These are phyloP conservation scores for Ballota nigra DNA, from an alignment of 257 asterid species.

Conservation along the genomic window DNA sequence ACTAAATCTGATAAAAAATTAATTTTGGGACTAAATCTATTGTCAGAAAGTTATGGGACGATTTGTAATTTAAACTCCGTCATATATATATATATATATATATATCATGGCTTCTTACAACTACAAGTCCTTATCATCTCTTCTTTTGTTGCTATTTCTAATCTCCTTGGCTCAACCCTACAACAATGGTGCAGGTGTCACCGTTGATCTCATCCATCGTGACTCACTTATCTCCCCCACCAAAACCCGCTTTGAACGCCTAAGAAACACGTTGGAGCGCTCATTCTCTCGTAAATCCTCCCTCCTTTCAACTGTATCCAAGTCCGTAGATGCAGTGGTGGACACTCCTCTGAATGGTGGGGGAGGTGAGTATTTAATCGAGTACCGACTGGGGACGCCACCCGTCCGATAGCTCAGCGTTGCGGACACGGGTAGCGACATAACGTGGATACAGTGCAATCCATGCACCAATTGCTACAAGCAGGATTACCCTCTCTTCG, in stretches of 20 bases:
- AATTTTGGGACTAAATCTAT: too few relatives aligned
- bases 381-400: not conserved
- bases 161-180: too few relatives aligned
- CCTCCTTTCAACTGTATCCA: not conserved
- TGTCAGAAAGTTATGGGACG: too few relatives aligned
- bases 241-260: not conserved
- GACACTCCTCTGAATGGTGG: not conserved
- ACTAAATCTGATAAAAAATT: too few relatives aligned
- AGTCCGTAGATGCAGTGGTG: not conserved
- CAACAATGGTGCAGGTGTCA: conserved; percentile 37
- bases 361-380: not conserved
- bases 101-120: too few relatives aligned
- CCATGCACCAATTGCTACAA: not conserved
- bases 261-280: conserved; percentile 8
- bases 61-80: too few relatives aligned
- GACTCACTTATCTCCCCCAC: conserved; percentile 44
- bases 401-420: not conserved
- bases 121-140: too few relatives aligned
- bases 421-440: not conserved
- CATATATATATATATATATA: too few relatives aligned
- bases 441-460: not conserved
- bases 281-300: conserved; percentile 25
- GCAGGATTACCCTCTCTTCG: not conserved
- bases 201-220: conserved; percentile 44
- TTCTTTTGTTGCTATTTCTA: too few relatives aligned